Base-by-base conservation (phyloP, 192 early-diverging fungal genomes). In the Coemansia sp. region DNA sequence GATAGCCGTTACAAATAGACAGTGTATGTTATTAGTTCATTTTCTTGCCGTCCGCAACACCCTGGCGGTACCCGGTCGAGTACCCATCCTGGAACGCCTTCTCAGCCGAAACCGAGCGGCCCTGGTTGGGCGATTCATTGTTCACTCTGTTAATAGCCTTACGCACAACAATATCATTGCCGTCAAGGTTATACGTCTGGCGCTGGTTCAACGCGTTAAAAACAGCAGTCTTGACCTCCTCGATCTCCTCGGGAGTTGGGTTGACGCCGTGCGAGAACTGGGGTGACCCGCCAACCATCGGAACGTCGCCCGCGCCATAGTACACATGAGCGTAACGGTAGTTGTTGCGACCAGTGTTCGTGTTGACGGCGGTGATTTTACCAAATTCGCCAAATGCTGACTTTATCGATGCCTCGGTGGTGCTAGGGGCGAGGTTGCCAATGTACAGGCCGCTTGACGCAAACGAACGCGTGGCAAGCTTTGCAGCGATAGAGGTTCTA, bases 311-410 rank as follows among this genome's bases (percentile, higher is more conserved):
- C 0, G 60, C 45, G 8, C 63, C 60, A 66, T 53, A 81, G 69
- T 81, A 75, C 2, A 81, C 25, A 39, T 81, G 79, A 7, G 63
- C 73, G 43, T 69, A 75, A 64, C 60, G 58, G 22, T 22, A 45
- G 9, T 48, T 15, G 52, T 38, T 52, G 12, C 19, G n/a, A 60
- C 56, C 43, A 17, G 15, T 29, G 51, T 61, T 64, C 32, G 75
- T 39, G 4, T 69, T 59, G 10, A 75, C 47, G 11, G 62, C 66
- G 3, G 35, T 49, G 11, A 81, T 62, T 22, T 56, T 52, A 24
- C 79, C 79, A 38, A 54, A 81, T 49, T 60, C 24, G 6, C 49
- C 63, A 56, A 81, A 75, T 19, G 60, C 27, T n/a, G 60, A 56
- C 5, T 56, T 55, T 32, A 81, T 45, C 47, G 50, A 39, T 14